A percentile compares a stretch with the other conserved stretches of the same genome.
phyloP scores from a whole-genome alignment of 2,329 filamentous ascomycete genomes.

The Alternaria angustiovoidea region DNA sequence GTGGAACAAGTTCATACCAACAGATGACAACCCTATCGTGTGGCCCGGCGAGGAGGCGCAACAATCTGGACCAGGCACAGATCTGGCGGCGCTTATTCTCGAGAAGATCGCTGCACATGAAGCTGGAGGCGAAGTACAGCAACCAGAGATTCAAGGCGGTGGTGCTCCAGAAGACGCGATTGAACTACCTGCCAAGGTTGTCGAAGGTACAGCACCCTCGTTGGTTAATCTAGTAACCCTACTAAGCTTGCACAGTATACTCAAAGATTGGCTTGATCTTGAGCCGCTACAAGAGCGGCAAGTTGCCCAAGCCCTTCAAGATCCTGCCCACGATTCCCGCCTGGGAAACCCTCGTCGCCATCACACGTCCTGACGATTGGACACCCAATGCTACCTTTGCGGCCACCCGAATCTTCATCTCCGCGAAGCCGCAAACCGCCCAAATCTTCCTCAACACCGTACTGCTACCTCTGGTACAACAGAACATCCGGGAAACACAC shows the following conservation, averaged over 20 bases:
- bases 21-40: conserved; percentile 76
- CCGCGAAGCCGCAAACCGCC: conserved; percentile 78
- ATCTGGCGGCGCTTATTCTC: conserved; percentile 90
- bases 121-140: conserved; percentile 63
- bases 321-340: conserved; percentile 90
- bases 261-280: conserved; percentile 90
- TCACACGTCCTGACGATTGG: conserved; percentile 82
- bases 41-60: conserved; percentile 65
- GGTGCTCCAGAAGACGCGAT: conserved; percentile 78
- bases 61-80: conserved; percentile 63
- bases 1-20: conserved; percentile 88
- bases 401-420: conserved; percentile 91
- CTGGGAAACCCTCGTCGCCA: conserved; percentile 86
- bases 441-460: conserved; percentile 88
- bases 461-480: conserved; percentile 86
- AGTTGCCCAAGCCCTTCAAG: conserved; percentile 96
- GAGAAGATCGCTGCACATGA: conserved; percentile 95
- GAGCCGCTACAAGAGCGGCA: conserved; percentile 93
- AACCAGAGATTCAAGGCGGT: conserved; percentile 59
- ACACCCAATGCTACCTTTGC: conserved; percentile 85
- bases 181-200: conserved; percentile 87
- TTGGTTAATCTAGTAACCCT: background rate
- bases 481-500: conserved; percentile 92
- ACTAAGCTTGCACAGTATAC: conserved; percentile 66
- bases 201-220: conserved; percentile 63